Evolutionary conservation across 768 basidiomycete genomes (phyloP), one percentile per base, ranked within the genome.

Genomic region (Auricularia heimuer): DNA sequence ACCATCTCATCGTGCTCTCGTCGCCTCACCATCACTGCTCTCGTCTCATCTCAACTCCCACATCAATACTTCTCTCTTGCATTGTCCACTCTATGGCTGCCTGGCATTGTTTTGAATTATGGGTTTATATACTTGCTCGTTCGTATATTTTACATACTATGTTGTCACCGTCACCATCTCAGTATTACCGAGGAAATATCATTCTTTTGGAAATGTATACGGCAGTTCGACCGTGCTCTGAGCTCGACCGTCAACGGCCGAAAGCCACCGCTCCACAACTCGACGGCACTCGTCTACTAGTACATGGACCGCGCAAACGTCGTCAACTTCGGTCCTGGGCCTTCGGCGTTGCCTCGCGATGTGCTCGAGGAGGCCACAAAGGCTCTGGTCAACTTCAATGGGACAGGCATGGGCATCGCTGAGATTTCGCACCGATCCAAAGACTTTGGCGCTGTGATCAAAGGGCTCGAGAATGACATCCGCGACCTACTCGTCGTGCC

Each of bases 341-440:
- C 97, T 16, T 97, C 94, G 21, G 88, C 91, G 0, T 81, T 99
- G 51, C 97, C 97, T 16, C 82, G 86, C n/a, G 78, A 85, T 3
- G 92, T 98, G 36, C 84, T 99, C 63, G 76, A 87, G 70, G 85
- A 94, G 73, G 93, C 95, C 2, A 82, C 89, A 14, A 77, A 83
- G 67, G 93, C 90, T 16, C 81, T 98, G n/a, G 79, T 99, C 70
- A 90, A 98, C 80, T 98, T 93, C 76, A 80, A 88, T 64, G 82
- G 82, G 60, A 95, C 92, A 2, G 97, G 97, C 34, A 95, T 98
- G 67, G 97, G 97, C 54, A 86, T 99, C 73, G 90, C 93, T 54
- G 97, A 99, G 76, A 85, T 98, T 73, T 96, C 94, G 1, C 97
- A 99, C 75, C 90, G 97, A 69, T 94, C 94, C 47, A 85, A 90